Base-by-base conservation (phyloP, 371 early-diverging fungal genomes). In the Phascolomyces articulosus region DNA sequence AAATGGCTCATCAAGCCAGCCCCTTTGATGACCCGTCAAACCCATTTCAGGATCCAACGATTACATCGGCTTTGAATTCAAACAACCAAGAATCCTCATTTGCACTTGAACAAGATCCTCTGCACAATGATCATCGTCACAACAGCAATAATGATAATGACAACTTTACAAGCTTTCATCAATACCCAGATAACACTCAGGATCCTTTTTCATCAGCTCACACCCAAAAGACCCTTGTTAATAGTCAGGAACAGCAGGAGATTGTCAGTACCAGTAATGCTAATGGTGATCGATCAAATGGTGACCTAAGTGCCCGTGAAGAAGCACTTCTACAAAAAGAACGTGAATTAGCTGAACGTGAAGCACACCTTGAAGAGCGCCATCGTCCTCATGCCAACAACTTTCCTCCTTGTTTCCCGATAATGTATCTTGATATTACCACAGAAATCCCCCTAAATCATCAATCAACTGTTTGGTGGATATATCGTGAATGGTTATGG, bases 381-480 rank as follows among this genome's bases (percentile, higher is more conserved):
- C 80, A 81, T 66, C 78, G 73, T 23, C 74, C 70, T 28, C 83
- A 83, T 1, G 87, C 91, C 56, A 92, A 92, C 75, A 94, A 93
- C 68, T 90, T 93, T 65, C 95, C 95, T 1, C 91, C 92, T 27
- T 90, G 93, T 66, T 93, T 91, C 55, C 93, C 94, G 8, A 71
- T 93, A 64, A 85, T 94, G 75, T 93, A 93, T 74, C 86, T 93
- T 66, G 85, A 92, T 65, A 94, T 91, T 63, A 78, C 85, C 3
- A 66, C 64, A 6, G 94, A 94, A 72, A 92, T 95, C 48, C 92
- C 93, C 6, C 77, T 78, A 16, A 75, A 85, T 23, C 86, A 89
- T 63, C 87, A 90, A 62, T 70, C 72, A 15, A 84, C 84, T 1
- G 88, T 93, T 51, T 75, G 82, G 63, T 85, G 87, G 73, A 60